Percentiles rank a stretch among this genome's conserved stretches.
Conservation (phyloP, 2,329 filamentous ascomycete genomes). For the Elsinoe perseae region DNA sequence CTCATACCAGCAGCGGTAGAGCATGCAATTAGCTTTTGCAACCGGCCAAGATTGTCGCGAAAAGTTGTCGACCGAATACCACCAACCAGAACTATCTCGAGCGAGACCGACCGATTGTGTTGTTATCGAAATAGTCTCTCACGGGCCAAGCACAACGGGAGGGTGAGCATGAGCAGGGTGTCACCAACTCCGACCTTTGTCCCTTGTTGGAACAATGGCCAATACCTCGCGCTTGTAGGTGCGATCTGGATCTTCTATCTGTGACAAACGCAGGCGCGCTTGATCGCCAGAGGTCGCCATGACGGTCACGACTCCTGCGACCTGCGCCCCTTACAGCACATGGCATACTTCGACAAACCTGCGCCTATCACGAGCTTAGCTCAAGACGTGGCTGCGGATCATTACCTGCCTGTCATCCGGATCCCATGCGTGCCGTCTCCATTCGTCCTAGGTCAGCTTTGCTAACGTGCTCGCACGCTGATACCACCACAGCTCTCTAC, state of each 20-base stretch:
- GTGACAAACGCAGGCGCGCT: constrained; percentile 2
- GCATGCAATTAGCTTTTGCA: not conserved
- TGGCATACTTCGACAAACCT: not conserved
- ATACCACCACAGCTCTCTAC: not conserved
- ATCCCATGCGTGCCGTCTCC: not conserved
- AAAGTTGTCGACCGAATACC: not conserved
- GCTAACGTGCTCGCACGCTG: constrained; percentile 5
- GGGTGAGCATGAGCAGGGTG: not conserved
- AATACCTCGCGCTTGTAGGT: not conserved
- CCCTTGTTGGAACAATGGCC: not conserved
- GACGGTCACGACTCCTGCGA: not conserved
- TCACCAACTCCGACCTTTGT: not conserved
- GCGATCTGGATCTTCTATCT: constrained; percentile 12
- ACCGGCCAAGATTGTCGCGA: not conserved
- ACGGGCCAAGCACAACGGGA: not conserved
- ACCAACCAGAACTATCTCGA: not conserved
- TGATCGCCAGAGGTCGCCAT: constrained; percentile 10
- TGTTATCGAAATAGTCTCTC: not conserved
- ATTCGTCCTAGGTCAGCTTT: constrained; percentile 10
- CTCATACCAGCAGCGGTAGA: not conserved
- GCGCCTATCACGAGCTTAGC: constrained; percentile 11
- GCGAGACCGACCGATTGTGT: not conserved
- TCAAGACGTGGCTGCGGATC: constrained; percentile 12
- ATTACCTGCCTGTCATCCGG: constrained; percentile 14
- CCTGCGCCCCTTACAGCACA: constrained; percentile 2